phyloP scores from a whole-genome alignment of 2,329 filamentous ascomycete genomes.

The Aurifilum marmelostoma region DNA sequence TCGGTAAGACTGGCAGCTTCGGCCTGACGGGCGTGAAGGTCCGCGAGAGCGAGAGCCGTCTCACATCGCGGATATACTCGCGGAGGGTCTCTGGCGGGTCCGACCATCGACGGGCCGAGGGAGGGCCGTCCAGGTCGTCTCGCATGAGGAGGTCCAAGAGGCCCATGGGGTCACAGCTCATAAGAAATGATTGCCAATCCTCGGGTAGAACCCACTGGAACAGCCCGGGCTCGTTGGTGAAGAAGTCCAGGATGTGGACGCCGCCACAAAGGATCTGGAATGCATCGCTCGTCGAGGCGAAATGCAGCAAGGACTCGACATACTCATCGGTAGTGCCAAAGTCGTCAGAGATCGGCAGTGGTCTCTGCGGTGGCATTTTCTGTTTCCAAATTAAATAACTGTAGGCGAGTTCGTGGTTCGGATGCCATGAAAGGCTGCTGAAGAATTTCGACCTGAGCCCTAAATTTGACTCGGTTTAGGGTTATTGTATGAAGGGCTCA shows the following conservation, averaged over 20 bases:
- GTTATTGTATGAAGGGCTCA: neutral
- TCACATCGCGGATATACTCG: conserved; percentile 72
- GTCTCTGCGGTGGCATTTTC: conserved; percentile 53
- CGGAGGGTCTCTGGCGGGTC: conserved; percentile 61
- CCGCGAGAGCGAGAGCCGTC: conserved; percentile 69
- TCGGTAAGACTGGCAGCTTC: conserved; percentile 63
- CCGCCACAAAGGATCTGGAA: conserved; percentile 92
- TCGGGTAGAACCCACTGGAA: conserved; percentile 76
- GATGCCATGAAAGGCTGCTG: neutral
- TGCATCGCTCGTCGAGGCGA: conserved; percentile 72
- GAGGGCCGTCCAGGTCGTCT: conserved; percentile 63
- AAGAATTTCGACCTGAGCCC: neutral
- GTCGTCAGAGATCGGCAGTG: conserved; percentile 70
- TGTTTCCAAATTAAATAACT: conserved; percentile 12
- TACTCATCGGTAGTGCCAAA: conserved; percentile 78
- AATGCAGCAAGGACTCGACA: conserved; percentile 75
- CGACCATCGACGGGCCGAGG: conserved; percentile 31
- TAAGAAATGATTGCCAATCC: conserved; percentile 82
- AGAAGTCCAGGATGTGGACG: conserved; percentile 96
- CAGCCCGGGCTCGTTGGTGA: conserved; percentile 81
- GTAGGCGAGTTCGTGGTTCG: neutral
- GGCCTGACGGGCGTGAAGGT: conserved; percentile 53
- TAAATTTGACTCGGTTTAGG: neutral
- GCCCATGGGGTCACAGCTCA: conserved; percentile 70
- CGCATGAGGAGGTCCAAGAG: conserved; percentile 82